Base-by-base conservation (phyloP, 805 yeast genomes). In the Blastobotrys terrestris region DNA sequence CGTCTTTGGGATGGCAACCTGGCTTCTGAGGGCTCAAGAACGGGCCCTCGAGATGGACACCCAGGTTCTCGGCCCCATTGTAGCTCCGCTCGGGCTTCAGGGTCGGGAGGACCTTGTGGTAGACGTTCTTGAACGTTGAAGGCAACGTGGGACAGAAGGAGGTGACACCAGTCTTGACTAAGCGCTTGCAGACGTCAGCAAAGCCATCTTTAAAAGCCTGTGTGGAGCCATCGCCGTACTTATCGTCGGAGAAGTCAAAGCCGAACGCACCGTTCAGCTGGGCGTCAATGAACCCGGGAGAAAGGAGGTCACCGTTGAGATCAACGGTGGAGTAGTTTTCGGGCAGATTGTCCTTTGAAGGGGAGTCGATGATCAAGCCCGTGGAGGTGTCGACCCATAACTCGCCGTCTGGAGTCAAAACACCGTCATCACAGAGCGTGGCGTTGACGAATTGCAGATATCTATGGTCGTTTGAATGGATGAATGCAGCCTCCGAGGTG, bases 21-120 rank as follows among this genome's bases (percentile, higher is more conserved):
- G 77, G 77, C 63, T 77, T 77, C 54, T 67, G 60, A 40, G 69
- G 64, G 51, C 75, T 77, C 54, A 80, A 73, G 60, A 79, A 78
- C 5, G 84, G 84, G 3, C 84, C 84, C 58, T 80, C 84, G 41
- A 77, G 65, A 60, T 80, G 84, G n/a, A 80, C 80, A 8, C 84
- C 84, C 52, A 80, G 65, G 44, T 53, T 55, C 44, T 63, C 67
- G 4, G 67, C 64, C 14, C 63, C 61, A 26, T 45, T 55, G 35
- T 58, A 26, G 2, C 64, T 57, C 39, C 78, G 63, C 11, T 70
- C 63, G 31, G 68, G 66, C 16, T 65, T 66, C 54, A 77, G 69
- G 22, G 71, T 56, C 3, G 80, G 80, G 50, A 80, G 67, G 8
- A 77, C 77, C 53, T 71, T 73, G 19, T 63, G 63, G 62, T 80